These are phyloP conservation scores for Colletotrichum plurivorum DNA, from an alignment of 2,329 filamentous ascomycete genomes.

Conservation along the genomic window DNA sequence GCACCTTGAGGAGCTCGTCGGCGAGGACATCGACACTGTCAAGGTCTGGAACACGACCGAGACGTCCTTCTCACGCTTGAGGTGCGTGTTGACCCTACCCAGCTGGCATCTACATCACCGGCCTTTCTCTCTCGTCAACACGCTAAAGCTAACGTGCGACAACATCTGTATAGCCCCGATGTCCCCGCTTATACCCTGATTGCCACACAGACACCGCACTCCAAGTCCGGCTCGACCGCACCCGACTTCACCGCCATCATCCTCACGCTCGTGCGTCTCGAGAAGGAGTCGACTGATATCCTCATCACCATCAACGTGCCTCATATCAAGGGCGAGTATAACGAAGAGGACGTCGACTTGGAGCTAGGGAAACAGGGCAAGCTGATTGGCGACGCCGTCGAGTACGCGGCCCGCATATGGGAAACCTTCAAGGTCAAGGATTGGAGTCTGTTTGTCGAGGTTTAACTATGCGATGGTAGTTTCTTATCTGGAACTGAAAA, in stretches of 20 bases:
- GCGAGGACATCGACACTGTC: constrained; percentile 73
- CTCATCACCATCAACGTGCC: constrained; percentile 91
- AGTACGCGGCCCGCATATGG: constrained; percentile 78
- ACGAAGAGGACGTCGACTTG: constrained; percentile 79
- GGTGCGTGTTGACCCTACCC: constrained; percentile 54
- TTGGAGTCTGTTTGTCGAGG: constrained; percentile 78
- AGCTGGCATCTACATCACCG: neutral
- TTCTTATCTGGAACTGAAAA: neutral
- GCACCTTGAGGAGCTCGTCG: constrained; percentile 79
- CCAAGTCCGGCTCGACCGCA: constrained; percentile 53
- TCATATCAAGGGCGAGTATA: constrained; percentile 81
- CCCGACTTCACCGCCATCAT: constrained; percentile 81
- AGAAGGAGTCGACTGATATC: constrained; percentile 82
- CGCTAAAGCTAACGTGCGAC: constrained; percentile 31
- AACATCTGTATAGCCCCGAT: constrained; percentile 52
- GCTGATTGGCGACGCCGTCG: constrained; percentile 77
- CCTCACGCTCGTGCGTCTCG: constrained; percentile 82
- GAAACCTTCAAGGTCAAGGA: constrained; percentile 83
- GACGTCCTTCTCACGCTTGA: constrained; percentile 70
- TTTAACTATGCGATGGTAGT: constrained; percentile 43
- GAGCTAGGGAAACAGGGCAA: constrained; percentile 75
- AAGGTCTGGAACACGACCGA: constrained; percentile 77
- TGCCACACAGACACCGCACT: constrained; percentile 69
- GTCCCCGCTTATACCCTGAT: constrained; percentile 79
- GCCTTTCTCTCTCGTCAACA: neutral